Evolutionary conservation across 768 basidiomycete genomes (phyloP), one percentile per base, ranked within the genome.

Genomic region (Lactarius deliciosus): DNA sequence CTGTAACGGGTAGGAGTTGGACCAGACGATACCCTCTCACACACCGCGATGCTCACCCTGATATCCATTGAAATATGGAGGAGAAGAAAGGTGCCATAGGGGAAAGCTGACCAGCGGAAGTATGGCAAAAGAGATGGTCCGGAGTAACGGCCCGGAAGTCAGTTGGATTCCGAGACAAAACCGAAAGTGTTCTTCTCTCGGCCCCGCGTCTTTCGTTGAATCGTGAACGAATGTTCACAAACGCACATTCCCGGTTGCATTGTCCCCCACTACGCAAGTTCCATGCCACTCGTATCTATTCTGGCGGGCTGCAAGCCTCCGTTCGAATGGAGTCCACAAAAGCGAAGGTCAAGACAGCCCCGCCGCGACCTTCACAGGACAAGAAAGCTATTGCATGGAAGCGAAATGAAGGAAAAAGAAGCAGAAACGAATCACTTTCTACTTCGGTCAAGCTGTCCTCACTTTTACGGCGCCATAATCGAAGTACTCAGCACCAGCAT

Each of bases 11-110:
- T 54, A 57, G 32, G 32, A 28, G 57, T 38, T 30, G 55, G 5
- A 57, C 57, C 38, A 32, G 5, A 64, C 1, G 62, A 63, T 20
- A 47, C 16, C 36, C n/a, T 13, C 9, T 30, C 10, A 15, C 20
- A 20, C 47, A 1, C 3, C 32, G 57, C 36, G 15, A 34, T 25
- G 56, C 80, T 70, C 61, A 81, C 82, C 83, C 81, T 69, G 79
- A 75, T 59, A 89, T 76, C 87, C 87, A 89, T 63, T 83, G 76
- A 54, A 86, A 73, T n/a, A 87, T 55, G 20, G 84, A 81, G 8
- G 81, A 34, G 61, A 71, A 69, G 57, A 71, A 64, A n/a, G 53
- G 36, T 41, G 65, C 56, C 68, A 69, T 70, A 36, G 7, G 11
- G 30, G 30, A 55, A 55, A 5, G 25, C 20, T 22, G 11, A 3